phyloP scores from a whole-genome alignment of 2,329 filamentous ascomycete species.

The Neoscytalidium dimidiatum region DNA sequence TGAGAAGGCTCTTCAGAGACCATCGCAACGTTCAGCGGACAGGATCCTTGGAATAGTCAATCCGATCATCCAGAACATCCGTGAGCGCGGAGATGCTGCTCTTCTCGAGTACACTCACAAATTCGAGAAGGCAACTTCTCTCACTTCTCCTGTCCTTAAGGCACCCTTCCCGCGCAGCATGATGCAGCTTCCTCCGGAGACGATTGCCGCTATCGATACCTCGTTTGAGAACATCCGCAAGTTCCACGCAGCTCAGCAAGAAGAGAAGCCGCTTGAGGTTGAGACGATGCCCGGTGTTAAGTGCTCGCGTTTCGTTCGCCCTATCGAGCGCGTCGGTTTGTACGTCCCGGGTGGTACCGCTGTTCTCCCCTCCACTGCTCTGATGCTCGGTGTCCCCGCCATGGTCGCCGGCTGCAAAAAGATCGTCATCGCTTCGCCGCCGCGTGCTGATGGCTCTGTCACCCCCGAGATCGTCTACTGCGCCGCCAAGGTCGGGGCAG shows the following conservation, averaged over 20 bases:
- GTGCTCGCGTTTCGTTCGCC: conserved; percentile 87
- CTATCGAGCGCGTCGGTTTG: conserved; percentile 93
- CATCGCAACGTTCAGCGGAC: conserved; percentile 93
- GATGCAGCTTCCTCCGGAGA: conserved; percentile 84
- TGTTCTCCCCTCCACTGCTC: conserved; percentile 92
- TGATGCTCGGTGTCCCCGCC: conserved; percentile 97
- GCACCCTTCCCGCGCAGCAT: conserved; percentile 84
- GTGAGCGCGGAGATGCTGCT: conserved; percentile 79
- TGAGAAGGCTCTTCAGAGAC: conserved; percentile 75
- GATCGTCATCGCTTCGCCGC: conserved; percentile 91
- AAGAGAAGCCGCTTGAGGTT: conserved; percentile 77
- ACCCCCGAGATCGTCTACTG: conserved; percentile 98
- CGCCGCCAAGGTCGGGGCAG: conserved; percentile 93
- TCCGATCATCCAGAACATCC: conserved; percentile 89
- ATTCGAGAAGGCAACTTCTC: conserved; percentile 91
- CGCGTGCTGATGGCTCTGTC: conserved; percentile 82
- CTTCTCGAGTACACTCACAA: conserved; percentile 94
- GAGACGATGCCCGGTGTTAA: conserved; percentile 98
- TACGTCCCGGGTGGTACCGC: conserved; percentile 97
- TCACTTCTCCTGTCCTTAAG: conserved; percentile 84
- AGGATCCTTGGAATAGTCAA: conserved; percentile 87
- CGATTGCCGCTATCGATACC: conserved; percentile 86
- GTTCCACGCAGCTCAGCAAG: conserved; percentile 90
- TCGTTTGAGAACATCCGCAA: conserved; percentile 93
- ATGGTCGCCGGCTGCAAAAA: conserved; percentile 97